These are phyloP conservation scores for Sporobolomyces pararoseus DNA, from an alignment of 768 basidiomycete genomes.

Conservation along the genomic window DNA sequence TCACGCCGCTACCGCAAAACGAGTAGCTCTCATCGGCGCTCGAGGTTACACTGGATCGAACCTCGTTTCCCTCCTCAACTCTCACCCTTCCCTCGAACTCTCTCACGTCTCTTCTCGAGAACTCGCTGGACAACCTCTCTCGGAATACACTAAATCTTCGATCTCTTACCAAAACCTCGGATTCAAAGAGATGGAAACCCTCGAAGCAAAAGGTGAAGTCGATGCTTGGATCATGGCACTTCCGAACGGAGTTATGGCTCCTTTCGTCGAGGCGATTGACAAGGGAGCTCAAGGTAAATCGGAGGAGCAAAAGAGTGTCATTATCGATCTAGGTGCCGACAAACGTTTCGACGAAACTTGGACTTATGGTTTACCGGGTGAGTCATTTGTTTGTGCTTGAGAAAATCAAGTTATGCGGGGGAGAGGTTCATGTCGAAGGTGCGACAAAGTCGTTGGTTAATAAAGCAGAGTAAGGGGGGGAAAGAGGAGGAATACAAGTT, in stretches of 20 bases:
- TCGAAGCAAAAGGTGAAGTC: slow-evolving; percentile 85
- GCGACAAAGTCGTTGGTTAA: too few relatives aligned
- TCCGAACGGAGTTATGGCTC: slow-evolving; percentile 94
- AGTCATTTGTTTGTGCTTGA: slow-evolving; percentile 51
- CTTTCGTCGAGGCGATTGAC: slow-evolving; percentile 92
- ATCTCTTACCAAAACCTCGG: slow-evolving; percentile 79
- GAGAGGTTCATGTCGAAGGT: background rate
- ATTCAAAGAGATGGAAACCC: slow-evolving; percentile 68
- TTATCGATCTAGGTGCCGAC: slow-evolving; percentile 91
- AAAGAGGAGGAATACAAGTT: background rate
- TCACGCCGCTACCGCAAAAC: slow-evolving; percentile 57
- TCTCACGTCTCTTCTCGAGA: slow-evolving; percentile 96
- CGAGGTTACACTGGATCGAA: slow-evolving; percentile 94
- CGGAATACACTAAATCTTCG: slow-evolving; percentile 71
- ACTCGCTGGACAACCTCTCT: slow-evolving; percentile 73
- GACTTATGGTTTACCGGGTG: slow-evolving; percentile 98
- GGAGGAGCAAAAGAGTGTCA: slow-evolving; percentile 61
- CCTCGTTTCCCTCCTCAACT: slow-evolving; percentile 75
- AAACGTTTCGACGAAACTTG: slow-evolving; percentile 90
- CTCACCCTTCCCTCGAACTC: slow-evolving; percentile 82
- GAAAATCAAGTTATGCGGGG: background rate
- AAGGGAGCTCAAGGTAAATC: slow-evolving; percentile 59
- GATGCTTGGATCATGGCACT: slow-evolving; percentile 99
- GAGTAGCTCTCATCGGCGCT: slow-evolving; percentile 90
- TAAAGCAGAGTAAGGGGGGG: background rate